These are phyloP conservation scores for Pisolithus sp. DNA, from an alignment of 768 basidiomycete species.

Conservation along the genomic window DNA sequence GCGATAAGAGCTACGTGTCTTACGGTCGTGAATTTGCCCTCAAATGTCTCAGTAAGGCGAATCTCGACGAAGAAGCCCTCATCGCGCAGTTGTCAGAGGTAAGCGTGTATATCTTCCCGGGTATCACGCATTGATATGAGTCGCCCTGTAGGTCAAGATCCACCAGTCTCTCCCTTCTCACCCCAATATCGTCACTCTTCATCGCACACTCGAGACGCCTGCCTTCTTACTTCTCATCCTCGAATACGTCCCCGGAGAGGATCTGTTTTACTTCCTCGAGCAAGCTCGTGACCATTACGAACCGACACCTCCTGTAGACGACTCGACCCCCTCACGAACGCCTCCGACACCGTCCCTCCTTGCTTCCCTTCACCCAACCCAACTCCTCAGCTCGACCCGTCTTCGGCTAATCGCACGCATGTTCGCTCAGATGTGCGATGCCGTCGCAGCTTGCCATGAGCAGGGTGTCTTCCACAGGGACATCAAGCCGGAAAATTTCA, in stretches of 20 bases:
- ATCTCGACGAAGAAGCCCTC: constrained; percentile 84
- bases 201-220: constrained; percentile 87
- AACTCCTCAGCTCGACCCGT: constrained; percentile 80
- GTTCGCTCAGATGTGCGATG: constrained; percentile 99
- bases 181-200: constrained; percentile 90
- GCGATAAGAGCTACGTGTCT: constrained; percentile 28
- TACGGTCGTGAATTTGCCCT: constrained; percentile 89
- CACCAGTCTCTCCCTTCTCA: constrained; percentile 90
- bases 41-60: constrained; percentile 92
- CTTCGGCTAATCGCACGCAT: constrained; percentile 92
- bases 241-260: constrained; percentile 95
- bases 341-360: constrained; percentile 93
- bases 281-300: constrained; percentile 87
- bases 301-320: constrained; percentile 30
- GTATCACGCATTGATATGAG: constrained; percentile 5
- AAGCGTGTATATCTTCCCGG: constrained; percentile 11
- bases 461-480: constrained; percentile 91
- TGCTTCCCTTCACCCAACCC: constrained; percentile 69
- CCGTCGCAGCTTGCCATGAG: constrained; percentile 90
- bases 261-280: constrained; percentile 97
- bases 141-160: constrained; percentile 65
- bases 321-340: constrained; percentile 45
- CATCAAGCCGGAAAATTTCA: constrained; percentile 99
- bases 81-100: constrained; percentile 90
- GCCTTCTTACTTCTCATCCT: constrained; percentile 89